Evolutionary conservation across 1,284 basidiomycete genomes (phyloP).

Genomic region (Pisolithus thermaeus): DNA sequence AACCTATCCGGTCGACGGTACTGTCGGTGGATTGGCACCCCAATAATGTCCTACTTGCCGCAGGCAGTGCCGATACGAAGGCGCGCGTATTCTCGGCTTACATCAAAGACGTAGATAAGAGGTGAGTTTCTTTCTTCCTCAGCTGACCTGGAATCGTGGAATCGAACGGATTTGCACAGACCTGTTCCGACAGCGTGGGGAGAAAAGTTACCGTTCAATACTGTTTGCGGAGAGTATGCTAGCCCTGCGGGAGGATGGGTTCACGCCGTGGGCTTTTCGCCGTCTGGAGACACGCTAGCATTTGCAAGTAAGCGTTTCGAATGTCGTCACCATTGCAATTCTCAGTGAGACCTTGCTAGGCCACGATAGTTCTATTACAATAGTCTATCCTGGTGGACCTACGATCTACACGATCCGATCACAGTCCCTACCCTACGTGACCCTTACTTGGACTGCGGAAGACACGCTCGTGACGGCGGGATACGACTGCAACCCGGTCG

Average conservation of each 20-base stretch:
- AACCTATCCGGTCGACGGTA: conserved; percentile 92
- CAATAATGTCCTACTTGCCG: conserved; percentile 92
- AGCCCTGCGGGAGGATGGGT: conserved; percentile 96
- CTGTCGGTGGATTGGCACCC: conserved; percentile 96
- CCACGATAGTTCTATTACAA: conserved; percentile 85
- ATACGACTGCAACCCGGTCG: conserved; percentile 94
- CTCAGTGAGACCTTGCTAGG: conserved; percentile 37
- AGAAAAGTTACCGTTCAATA: conserved; percentile 96
- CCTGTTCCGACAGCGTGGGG: conserved; percentile 94
- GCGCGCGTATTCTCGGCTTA: conserved; percentile 93
- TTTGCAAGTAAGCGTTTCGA: conserved; percentile 68
- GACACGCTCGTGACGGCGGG: conserved; percentile 84
- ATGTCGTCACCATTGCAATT: no score
- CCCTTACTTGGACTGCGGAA: conserved; percentile 83
- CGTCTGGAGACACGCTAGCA: conserved; percentile 87
- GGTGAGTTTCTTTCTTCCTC: neutral
- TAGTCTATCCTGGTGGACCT: conserved; percentile 82
- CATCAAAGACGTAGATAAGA: conserved; percentile 8
- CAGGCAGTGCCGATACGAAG: conserved; percentile 93
- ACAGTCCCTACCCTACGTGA: conserved; percentile 74
- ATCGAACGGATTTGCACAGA: conserved; percentile 36
- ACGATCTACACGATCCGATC: conserved; percentile 69
- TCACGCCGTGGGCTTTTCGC: conserved; percentile 92
- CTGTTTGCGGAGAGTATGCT: conserved; percentile 90
- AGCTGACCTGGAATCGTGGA: neutral